phyloP scores from a whole-genome alignment of 345 rosid genomes.

The Geranium brycei region DNA sequence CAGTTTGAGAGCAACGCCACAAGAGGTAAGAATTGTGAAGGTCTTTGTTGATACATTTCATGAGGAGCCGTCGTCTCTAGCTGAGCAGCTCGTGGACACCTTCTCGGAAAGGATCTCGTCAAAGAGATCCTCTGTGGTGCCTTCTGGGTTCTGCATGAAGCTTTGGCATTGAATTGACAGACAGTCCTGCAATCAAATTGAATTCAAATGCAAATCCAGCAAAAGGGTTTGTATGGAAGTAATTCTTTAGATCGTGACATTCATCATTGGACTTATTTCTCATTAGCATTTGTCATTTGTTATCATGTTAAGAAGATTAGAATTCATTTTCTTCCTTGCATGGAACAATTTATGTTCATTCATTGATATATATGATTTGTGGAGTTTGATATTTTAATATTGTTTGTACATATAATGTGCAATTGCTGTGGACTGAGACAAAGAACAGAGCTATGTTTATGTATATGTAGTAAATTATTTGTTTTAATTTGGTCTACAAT shows the following conservation, averaged over 20 bases:
- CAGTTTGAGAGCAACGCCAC: constrained; percentile 67
- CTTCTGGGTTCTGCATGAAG: constrained; percentile 76
- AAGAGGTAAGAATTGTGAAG: constrained; percentile 75
- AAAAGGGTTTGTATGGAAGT: constrained; percentile 18
- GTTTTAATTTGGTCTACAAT: no score
- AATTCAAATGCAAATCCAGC: constrained; percentile 10
- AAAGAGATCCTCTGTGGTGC: constrained; percentile 42
- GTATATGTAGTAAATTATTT: no score
- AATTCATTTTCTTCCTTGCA: constrained; percentile 7
- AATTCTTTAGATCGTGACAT: constrained; percentile 28
- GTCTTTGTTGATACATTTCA: constrained; percentile 56
- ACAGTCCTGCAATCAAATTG: constrained; percentile 5
- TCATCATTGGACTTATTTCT: constrained; percentile 11
- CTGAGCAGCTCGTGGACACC: constrained; percentile 83
- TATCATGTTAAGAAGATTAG: constrained; percentile 19
- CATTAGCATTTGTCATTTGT: constrained; percentile 22
- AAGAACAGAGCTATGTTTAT: neutral
- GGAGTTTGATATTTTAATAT: neutral
- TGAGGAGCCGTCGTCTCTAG: constrained; percentile 69
- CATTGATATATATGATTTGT: neutral
- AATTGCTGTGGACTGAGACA: neutral
- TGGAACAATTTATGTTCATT: constrained; percentile 9
- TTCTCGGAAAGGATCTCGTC: constrained; percentile 60
- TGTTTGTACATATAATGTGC: neutral
- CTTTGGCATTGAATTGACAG: constrained; percentile 71